Base-by-base conservation (phyloP, 345 rosid species). In the Camelina neglecta region DNA sequence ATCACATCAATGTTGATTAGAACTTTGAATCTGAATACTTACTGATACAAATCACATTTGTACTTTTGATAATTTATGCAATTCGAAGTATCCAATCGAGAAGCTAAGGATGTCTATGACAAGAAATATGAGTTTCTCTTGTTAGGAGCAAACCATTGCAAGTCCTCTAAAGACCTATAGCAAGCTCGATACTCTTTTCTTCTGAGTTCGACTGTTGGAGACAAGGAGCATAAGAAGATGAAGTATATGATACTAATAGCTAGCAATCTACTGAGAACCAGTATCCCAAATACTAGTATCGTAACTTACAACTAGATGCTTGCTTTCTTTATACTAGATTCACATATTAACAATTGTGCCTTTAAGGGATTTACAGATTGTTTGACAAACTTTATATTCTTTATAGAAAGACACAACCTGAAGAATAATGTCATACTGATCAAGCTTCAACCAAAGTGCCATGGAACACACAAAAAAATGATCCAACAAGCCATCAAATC, bases 1-100 rank as follows among this genome's bases (percentile, higher is more conserved):
- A 68, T 70, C 61, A 51, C 2, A 75, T 71, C 65, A 56, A 56
- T 20, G 67, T 36, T 48, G 2, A 15, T 49, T 9, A 56, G 20
- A 63, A 29, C 20, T 36, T 48, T 16, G 7, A 24, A 70, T 20
- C 15, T 7, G 5, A 3, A 18, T 42, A 50, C 41, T 7, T 67
- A 74, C 11, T 24, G 51, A 58, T 24, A 24, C 4, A 8, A 11
- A 58, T 7, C 13, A 63, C 21, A 41, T 45, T 15, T 66, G 7
- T 48, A 65, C 65, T 33, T 13, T 2, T 9, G 4, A 1, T 8
- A 24, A n/a, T 49, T 33, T 21, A 44, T 24, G 6, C 6, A 5
- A 67, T 2, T 51, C 13, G 1, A 24, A 21, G n/a, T 26, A 26
- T 56, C 35, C 2, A 12, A 49, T 15, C 31, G 60, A 58, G 15